Evolutionary conservation across 495 filamentous ascomycete species (phyloP), one percentile per base, ranked within the genome.

Genomic region (Penicillium crystallinum): DNA sequence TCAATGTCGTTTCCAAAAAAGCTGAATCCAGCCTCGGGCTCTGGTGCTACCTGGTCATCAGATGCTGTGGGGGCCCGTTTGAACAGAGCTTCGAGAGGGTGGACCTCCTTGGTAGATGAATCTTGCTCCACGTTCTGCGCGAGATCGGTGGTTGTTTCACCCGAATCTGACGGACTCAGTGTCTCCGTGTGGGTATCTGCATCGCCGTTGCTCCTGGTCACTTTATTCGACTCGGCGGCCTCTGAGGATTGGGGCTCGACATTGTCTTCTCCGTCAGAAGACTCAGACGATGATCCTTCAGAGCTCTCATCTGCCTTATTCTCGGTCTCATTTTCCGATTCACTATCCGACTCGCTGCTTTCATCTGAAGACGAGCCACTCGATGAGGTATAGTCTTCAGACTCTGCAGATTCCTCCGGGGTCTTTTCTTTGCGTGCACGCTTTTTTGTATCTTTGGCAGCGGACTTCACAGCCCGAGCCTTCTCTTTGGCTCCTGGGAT

Each of bases 31-130:
- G 77, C 75, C 10, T 76, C 72, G 42, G 76, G 67, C 15, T 71
- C 73, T 17, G 75, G 67, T 8, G 59, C 64, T 14, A 70, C 65
- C 30, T 71, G 72, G 2, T 65, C 53, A 6, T 67, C 60, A 12
- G 68, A 60, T 15, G 61, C 48, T 10, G 61, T 61, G 2, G 76
- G 67, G 19, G 77, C 76, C 10, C 81, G 82, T 62, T 96, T 96
- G 76, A 91, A 97, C 7, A 97, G 80, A 0, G 89, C 88, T 71
- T 97, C 91, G 10, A 96, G 73, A 0, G 91, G 91, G 56, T 96
- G 90, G 11, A 93, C 74, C 55, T 87, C 84, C 58, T 70, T 74
- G 15, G 57, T 38, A 23, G 58, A 46, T 18, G 67, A 22, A 31
- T 63, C 51, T 22, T 35, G 31, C 36, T 59, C 53, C 9, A 14